phyloP scores from a whole-genome alignment of 768 basidiomycete species.

The Heimioporus sp. region DNA sequence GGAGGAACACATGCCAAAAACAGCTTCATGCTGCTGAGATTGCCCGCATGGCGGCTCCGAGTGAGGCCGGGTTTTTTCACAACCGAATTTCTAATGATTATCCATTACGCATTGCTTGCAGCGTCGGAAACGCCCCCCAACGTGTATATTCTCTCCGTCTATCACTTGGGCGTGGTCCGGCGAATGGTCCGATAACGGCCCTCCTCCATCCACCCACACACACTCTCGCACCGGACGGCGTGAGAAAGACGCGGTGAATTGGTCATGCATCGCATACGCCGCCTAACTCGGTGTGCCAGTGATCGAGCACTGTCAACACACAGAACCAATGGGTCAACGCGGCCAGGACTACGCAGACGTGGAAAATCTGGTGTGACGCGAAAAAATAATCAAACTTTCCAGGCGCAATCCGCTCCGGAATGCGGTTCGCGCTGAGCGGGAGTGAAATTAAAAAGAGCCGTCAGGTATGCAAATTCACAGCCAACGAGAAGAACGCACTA shows the following conservation, averaged over 20 bases:
- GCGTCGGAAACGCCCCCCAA: constrained; percentile 21
- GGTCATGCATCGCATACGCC: constrained; percentile 21
- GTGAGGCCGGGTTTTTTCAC: constrained; percentile 13
- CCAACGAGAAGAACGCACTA: constrained; percentile 59
- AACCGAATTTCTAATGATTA: constrained; percentile 27
- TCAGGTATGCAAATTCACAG: constrained; percentile 25
- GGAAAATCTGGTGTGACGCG: constrained; percentile 90
- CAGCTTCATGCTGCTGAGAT: no score
- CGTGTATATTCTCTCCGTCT: constrained; percentile 31
- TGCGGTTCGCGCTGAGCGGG: constrained; percentile 70
- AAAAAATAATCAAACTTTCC: constrained; percentile 79
- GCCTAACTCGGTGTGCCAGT: constrained; percentile 45
- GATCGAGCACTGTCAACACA: constrained; percentile 54
- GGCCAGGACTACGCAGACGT: constrained; percentile 72
- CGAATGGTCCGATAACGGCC: constrained; percentile 21
- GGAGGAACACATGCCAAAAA: no score
- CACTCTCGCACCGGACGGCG: constrained; percentile 13
- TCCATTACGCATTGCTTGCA: constrained; percentile 24
- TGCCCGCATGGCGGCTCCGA: constrained; percentile 20
- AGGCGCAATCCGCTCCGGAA: constrained; percentile 74
- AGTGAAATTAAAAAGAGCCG: constrained; percentile 28
- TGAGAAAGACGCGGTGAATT: constrained; percentile 25
- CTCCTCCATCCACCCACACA: constrained; percentile 17
- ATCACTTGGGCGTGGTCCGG: constrained; percentile 20
- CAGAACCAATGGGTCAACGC: constrained; percentile 64